Evolutionary conservation across 139 green algal species (phyloP).

Genomic region (Desmodesmus armatus): DNA sequence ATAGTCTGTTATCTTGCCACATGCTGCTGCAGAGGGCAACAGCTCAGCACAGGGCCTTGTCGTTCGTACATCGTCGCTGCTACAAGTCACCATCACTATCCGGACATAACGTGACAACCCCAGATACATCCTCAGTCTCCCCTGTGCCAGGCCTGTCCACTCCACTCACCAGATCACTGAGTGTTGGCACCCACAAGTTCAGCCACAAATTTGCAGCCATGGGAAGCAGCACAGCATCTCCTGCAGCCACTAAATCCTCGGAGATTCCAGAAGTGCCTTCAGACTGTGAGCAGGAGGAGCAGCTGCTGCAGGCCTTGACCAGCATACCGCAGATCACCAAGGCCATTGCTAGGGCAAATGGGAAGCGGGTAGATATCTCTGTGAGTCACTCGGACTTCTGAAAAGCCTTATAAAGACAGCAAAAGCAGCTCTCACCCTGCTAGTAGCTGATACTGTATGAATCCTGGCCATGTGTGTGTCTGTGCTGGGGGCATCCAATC

Average conservation of each 20-base stretch:
- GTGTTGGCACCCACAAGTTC: too few species aligned
- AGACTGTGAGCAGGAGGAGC: constrained; percentile 61
- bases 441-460: background rate
- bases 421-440: background rate
- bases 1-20: too few species aligned
- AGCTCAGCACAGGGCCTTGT: too few species aligned
- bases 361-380: constrained; percentile 27
- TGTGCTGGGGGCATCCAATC: background rate
- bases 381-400: too few species aligned
- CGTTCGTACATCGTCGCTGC: too few species aligned
- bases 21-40: too few species aligned
- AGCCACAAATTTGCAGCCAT: background rate
- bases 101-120: too few species aligned
- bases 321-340: constrained; percentile 58
- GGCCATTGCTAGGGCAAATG: constrained; percentile 18
- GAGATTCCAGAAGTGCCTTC: constrained; percentile 54
- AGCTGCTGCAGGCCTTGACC: constrained; percentile 57
- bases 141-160: too few species aligned
- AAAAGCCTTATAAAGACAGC: background rate
- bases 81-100: too few species aligned
- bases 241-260: background rate
- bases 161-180: too few species aligned
- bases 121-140: too few species aligned
- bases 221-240: background rate
- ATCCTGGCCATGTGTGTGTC: background rate